Percentiles rank a stretch among this genome's conserved stretches.
phyloP scores from a whole-genome alignment of 2,329 filamentous ascomycete species.

The Trichoderma cornu-damae region DNA sequence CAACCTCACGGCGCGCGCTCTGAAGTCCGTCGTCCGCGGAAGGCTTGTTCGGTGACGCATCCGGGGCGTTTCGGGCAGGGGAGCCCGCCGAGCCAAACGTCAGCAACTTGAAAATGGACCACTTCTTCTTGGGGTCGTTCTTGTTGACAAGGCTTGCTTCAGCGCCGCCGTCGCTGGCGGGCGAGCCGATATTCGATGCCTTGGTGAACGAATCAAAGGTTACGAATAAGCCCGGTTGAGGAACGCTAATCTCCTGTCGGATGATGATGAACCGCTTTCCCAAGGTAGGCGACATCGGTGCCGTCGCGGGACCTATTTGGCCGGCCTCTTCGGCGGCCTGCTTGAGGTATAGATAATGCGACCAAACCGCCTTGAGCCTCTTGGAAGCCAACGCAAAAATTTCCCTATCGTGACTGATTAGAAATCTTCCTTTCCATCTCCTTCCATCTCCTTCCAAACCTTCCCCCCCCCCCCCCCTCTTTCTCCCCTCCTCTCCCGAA shows the following conservation, averaged over 20 bases:
- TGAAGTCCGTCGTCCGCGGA: conserved; percentile 46
- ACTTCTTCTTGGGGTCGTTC: conserved; percentile 51
- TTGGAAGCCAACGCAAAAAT: conserved; percentile 65
- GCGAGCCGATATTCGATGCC: conserved; percentile 24
- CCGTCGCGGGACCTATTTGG: conserved; percentile 61
- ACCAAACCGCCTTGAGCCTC: conserved; percentile 68
- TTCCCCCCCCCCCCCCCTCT: no score
- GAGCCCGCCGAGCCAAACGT: conserved; percentile 37
- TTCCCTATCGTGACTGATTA: conserved; percentile 43
- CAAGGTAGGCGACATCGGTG: conserved; percentile 78
- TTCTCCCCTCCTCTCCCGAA: no score
- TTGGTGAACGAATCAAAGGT: conserved; percentile 46
- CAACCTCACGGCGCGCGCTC: conserved; percentile 45
- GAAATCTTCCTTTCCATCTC: no score
- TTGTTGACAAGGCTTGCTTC: conserved; percentile 29
- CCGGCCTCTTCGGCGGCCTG: conserved; percentile 56
- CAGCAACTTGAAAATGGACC: conserved; percentile 60
- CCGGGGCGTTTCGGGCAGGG: background rate
- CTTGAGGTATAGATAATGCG: conserved; percentile 71
- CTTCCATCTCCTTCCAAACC: no score
- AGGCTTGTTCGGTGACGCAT: background rate
- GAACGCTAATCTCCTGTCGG: conserved; percentile 60
- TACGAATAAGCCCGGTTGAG: conserved; percentile 45
- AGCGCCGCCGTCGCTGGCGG: conserved; percentile 25
- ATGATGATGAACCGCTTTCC: conserved; percentile 85